Evolutionary conservation across 139 green algal genomes (phyloP).

Genomic region (Trebouxia sp.): DNA sequence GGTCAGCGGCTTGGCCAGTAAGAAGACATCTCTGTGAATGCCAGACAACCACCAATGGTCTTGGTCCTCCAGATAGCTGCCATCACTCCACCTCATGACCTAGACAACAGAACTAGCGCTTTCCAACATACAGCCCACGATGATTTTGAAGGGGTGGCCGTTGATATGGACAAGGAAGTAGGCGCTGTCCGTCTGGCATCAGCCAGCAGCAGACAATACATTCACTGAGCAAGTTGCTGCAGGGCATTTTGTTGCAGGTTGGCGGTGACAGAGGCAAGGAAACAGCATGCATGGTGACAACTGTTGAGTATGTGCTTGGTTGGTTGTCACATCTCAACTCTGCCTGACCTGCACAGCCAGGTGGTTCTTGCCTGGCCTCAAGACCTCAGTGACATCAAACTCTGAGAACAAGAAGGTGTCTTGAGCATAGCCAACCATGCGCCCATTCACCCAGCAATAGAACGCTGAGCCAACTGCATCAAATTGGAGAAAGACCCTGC

Average conservation of each 20-base stretch:
- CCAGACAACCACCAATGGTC: constrained; percentile 97
- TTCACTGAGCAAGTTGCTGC: no score
- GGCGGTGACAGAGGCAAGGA: neutral
- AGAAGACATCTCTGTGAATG: constrained; percentile 83
- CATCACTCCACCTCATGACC: constrained; percentile 93
- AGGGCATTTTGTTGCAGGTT: no score
- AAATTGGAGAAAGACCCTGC: constrained; percentile 78
- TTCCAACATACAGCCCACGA: no score
- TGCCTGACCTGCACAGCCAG: constrained; percentile 71
- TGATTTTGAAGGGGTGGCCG: no score
- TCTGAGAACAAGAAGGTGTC: constrained; percentile 91
- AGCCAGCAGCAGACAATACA: no score
- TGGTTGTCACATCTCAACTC: neutral
- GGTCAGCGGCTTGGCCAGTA: constrained; percentile 65
- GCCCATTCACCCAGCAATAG: constrained; percentile 92
- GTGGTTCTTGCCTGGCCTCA: constrained; percentile 57
- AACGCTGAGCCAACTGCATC: constrained; percentile 87
- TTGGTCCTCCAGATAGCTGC: constrained; percentile 96
- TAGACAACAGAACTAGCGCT: no score
- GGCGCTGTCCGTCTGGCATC: no score
- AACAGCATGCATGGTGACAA: neutral
- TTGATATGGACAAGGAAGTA: no score
- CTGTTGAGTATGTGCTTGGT: neutral
- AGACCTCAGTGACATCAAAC: constrained; percentile 82
- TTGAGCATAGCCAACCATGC: constrained; percentile 85